These are phyloP conservation scores for Globisporangium megalacanthum DNA, from an alignment of 352 stramenopile species.

Conservation along the genomic window DNA sequence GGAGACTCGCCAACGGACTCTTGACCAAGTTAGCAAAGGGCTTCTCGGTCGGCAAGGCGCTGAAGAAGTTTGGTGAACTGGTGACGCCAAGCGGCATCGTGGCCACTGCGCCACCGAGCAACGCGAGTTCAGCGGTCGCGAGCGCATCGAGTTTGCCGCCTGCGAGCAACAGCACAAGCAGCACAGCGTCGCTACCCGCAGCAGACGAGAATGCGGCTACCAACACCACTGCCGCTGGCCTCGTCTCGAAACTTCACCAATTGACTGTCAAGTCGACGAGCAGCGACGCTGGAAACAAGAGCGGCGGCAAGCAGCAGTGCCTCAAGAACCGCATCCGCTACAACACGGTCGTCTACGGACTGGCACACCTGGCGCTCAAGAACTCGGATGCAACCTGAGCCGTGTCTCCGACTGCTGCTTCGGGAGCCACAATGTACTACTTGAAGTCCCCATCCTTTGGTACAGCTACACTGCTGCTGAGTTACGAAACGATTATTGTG, in stretches of 20 bases:
- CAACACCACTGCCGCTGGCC: neutral
- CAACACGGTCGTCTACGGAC: slow-evolving; percentile 65
- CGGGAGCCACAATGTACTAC: too few species aligned
- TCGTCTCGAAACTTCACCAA: slow-evolving; percentile 3
- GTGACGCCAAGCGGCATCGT: slow-evolving; percentile 6
- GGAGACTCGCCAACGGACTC: slow-evolving; percentile 43
- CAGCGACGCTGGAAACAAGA: neutral
- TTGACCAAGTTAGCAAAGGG: slow-evolving; percentile 44
- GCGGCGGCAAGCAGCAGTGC: slow-evolving; percentile 19
- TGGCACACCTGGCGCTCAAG: slow-evolving; percentile 50
- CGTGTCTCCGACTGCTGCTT: too few species aligned
- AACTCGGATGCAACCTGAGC: slow-evolving; percentile 21
- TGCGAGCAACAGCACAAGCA: slow-evolving; percentile 8
- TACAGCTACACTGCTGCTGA: too few species aligned
- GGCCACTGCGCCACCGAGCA: slow-evolving; percentile 7
- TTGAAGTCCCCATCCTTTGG: too few species aligned
- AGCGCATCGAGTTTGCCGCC: slow-evolving; percentile 7
- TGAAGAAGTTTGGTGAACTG: slow-evolving; percentile 50
- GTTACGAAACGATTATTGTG: too few species aligned
- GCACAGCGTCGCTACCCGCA: neutral
- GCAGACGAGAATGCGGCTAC: neutral
- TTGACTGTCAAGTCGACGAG: neutral
- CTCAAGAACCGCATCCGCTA: slow-evolving; percentile 74
- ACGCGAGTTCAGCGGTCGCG: neutral
- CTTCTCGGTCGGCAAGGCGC: slow-evolving; percentile 50